Evolutionary conservation across 331 rosid species (phyloP), one percentile per base, ranked within the genome.

Genomic region (Rhamnella rubrinervis): DNA sequence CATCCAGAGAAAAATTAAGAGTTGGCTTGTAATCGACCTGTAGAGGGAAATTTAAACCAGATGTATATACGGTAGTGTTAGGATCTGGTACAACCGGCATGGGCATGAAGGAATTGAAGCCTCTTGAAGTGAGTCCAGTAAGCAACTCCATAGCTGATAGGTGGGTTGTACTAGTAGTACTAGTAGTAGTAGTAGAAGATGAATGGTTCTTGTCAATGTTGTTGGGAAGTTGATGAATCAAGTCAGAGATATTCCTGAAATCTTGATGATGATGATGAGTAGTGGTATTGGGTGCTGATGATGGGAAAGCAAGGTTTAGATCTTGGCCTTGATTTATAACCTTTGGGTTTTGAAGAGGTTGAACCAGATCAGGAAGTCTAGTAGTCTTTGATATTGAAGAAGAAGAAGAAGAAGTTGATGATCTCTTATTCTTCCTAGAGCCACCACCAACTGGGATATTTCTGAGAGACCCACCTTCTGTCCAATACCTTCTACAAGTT

Each of bases 391-490:
- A 55, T 6, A 66, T 23, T 25, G 82, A 46, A 19, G 85, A 41
- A 17, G 74, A 14, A 12, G 70, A 55, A 21, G 70, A 55, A 6
- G 77, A 39, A 2, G 83, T 65, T n/a, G 86, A 79, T 28, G 87
- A 66, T 79, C 88, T 88, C 66, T 88, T 91, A 92, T 86, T 88
- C 77, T 88, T 91, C 70, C 91, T 90, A 23, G 92, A 77, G 1
- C 87, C 89, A 5, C 97, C 97, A 0, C 97, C 97, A 1, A 90
- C 97, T 49, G 97, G 97, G 65, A 90, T 84, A 87, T 84, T 90
- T 72, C 95, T 81, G 35, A 88, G 81, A 53, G 90, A 80, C 16
- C 97, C 97, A 66, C 97, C 97, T 64, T 86, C 87, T 50, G 96
- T 90, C 96, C 96, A 90, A 55, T 90, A 90, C 89, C 96, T 87